These are phyloP conservation scores for Blastobotrys illinoisensis DNA, from an alignment of 1,139 yeast genomes.

Conservation along the genomic window DNA sequence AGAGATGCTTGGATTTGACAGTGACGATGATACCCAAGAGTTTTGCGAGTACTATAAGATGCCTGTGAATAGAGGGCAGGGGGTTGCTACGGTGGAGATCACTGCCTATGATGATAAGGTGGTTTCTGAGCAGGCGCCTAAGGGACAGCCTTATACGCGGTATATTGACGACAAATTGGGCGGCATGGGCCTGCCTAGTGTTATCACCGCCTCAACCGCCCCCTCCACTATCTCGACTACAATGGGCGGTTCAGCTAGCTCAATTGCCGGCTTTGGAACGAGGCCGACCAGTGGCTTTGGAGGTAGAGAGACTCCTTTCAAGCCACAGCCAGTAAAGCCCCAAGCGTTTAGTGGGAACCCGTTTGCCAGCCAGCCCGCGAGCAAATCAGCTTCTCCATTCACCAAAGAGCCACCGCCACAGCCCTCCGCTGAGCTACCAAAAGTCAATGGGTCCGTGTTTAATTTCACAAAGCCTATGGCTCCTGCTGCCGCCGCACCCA, in stretches of 20 bases:
- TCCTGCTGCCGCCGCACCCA: neutral
- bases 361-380: neutral
- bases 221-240: no score
- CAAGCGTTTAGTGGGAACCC: neutral
- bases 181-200: conserved; percentile 25
- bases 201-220: conserved; percentile 28
- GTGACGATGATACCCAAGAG: conserved; percentile 43
- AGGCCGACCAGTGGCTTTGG: no score
- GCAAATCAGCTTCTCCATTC: neutral
- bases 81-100: conserved; percentile 48
- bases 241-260: no score
- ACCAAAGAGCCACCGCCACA: neutral
- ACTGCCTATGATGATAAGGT: conserved; percentile 45
- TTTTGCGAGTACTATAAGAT: conserved; percentile 66
- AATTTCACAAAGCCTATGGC: neutral
- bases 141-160: conserved; percentile 51
- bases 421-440: neutral
- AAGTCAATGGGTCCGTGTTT: neutral
- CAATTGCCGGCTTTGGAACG: no score
- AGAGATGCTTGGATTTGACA: conserved; percentile 61
- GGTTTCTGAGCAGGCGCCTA: conserved; percentile 43
- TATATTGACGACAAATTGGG: conserved; percentile 48
- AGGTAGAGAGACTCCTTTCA: neutral
- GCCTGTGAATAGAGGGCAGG: conserved; percentile 37
- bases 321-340: neutral